Conservation (phyloP, 345 rosid genomes). For the Boechera divaricarpa region DNA sequence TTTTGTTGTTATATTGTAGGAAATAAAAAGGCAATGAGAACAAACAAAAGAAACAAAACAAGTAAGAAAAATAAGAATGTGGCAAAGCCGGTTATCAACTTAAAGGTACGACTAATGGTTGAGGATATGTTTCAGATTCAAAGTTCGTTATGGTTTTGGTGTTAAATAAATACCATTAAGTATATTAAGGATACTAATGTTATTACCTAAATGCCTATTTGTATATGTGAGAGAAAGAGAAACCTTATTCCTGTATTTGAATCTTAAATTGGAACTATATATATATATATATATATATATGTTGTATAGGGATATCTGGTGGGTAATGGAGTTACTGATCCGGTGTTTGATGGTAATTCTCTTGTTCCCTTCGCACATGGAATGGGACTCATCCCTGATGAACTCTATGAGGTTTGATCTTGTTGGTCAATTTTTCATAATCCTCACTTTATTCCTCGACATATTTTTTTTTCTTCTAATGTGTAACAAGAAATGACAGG, state of each 20-base stretch:
- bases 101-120: conserved; percentile 57
- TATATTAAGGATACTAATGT: neutral
- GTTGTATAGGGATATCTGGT: conserved; percentile 79
- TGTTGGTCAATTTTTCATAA: neutral
- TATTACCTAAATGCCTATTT: no score
- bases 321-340: conserved; percentile 92
- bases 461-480: neutral
- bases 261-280: neutral
- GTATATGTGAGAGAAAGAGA: no score
- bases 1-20: conserved; percentile 49
- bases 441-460: neutral
- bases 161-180: neutral
- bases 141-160: neutral
- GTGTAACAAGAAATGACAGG: conserved; percentile 51
- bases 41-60: neutral
- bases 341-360: conserved; percentile 77
- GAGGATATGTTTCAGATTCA: neutral
- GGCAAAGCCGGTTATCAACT: conserved; percentile 62
- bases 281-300: neutral
- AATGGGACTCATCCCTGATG: conserved; percentile 86
- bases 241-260: neutral
- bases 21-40: conserved; percentile 45
- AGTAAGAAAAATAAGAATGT: conserved; percentile 39
- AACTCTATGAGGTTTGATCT: conserved; percentile 65
- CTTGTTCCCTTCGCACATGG: conserved; percentile 90